Base-by-base conservation (phyloP, 2,329 filamentous ascomycete species). In the Dactylellina cionopaga region DNA sequence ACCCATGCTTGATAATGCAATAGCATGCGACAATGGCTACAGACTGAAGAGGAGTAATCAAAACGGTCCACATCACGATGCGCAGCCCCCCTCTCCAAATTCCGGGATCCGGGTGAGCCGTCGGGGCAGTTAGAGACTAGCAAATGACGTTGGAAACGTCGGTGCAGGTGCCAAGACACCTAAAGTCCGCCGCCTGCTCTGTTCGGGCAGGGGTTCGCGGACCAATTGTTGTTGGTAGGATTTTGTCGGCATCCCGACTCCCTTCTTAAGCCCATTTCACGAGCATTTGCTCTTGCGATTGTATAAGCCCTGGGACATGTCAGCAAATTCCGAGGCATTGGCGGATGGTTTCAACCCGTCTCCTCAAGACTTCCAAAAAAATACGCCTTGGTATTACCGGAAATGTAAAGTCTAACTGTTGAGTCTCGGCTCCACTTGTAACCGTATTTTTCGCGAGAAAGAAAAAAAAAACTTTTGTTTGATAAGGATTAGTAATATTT, bases 31-130 rank as follows among this genome's bases (percentile, higher is more conserved):
- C 31, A 25, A 41, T 33, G n/a, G n/a, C n/a, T n/a, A 22, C 19
- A 29, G 27, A 25, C 13, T 41, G 54, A 5, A 31, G 29, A 49
- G 44, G 43, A 60, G 46, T 52, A 52, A 68, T 64, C 60, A 58
- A 17, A 13, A 2, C 11, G 22, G 29, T 5, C 22, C 24, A 15
- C 29, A 37, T 51, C 49, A 54, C 29, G 49, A 56, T 43, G 25
- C 17, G 24, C 47, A 62, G 44, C 25, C 39, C 27, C 19, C 1
- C 29, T 11, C 11, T 25, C 6, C 43, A 68, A 68, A 68, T 29
- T 59, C 63, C 63, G 63, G 15, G 56, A 33, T 60, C 63, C 63
- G 54, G 63, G 39, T 19, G 22, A 68, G 33, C 63, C 63, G 63
- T 68, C 63, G 63, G 63, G 35, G 43, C 22, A 9, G 22, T 17